Evolutionary conservation across 495 filamentous ascomycete genomes (phyloP), one percentile per base, ranked within the genome.

Genomic region (Neurospora sp.): DNA sequence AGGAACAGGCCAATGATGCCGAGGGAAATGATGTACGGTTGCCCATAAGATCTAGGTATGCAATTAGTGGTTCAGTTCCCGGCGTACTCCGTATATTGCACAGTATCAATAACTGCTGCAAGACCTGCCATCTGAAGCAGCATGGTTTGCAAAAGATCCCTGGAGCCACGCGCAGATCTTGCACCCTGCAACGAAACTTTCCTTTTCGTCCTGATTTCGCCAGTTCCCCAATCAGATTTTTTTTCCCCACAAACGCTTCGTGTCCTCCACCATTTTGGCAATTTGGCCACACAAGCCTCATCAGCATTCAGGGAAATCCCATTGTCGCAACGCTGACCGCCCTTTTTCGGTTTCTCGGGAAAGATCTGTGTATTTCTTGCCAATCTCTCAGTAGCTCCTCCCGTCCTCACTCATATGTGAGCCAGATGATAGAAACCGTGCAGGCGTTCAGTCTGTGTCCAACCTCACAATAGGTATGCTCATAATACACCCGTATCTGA

Each of bases 111-210:
- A 62, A 31, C 40, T 54, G 75, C 78, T 75, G n/a, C n/a, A n/a
- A n/a, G n/a, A n/a, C n/a, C n/a, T n/a, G 76, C 44, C 23, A 71
- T 72, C 75, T 75, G 72, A 78, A 78, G 74, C 75, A 69, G 74
- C 71, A 74, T 77, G 77, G 75, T 77, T 66, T 66, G 77, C 74
- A 74, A 71, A 72, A 76, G 71, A 81, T 81, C 79, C 79, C 79
- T 81, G 79, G 72, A 78, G 79, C 78, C 79, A 81, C 78, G 79
- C 79, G 79, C 78, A 75, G 79, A 81, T 81, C 79, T 72, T 70
- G 74, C 72, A 72, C 73, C 44, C 71, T 42, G 54, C n/a, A 42
- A 14, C 31, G 40, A 62, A 70, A 70, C 37, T 59, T 59, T 73
- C 69, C 72, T 73, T 71, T 70, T 70, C 62, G 35, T 44, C 59